Base-by-base conservation (phyloP, 1,284 basidiomycete genomes). In the Takashimella tepidaria region DNA sequence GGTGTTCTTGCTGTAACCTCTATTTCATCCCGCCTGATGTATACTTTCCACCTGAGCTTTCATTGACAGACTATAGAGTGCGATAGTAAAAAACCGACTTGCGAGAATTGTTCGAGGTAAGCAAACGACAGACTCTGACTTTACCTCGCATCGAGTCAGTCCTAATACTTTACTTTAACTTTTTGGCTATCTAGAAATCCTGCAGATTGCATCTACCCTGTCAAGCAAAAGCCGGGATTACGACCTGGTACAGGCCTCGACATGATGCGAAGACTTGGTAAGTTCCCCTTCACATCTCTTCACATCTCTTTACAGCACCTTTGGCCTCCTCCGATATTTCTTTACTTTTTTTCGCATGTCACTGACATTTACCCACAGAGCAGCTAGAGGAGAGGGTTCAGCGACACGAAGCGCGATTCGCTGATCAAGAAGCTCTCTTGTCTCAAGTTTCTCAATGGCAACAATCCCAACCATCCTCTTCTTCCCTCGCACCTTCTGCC, bases 181-280 rank as follows among this genome's bases (percentile, higher is more conserved):
- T 5, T 12, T 47, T 58, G 41, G 58, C 49, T 6, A 24, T 24
- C 13, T 48, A 72, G 70, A 50, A 67, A 63, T 25, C 69, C 70
- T 2, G 47, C 54, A 6, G 69, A 68, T 10, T 76, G 74, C 49
- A 60, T 66, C 22, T 76, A 76, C 46, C 66, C 72, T 10, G 55
- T 68, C 47, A 74, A 72, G 57, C 67, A 68, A 47, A 76, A 76
- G 55, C 75, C 75, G 1, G 75, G 75, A 1, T 53, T 76, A 24
- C 66, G 71, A 13, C 66, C 73, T 0, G 75, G 75, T 1, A 74
- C 72, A 0, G 74, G 75, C 1, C 57, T 63, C 22, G 73, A 72
- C 22, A 73, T 72, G 69, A 59, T 68, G 41, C 66, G 64, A 50
- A 59, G 74, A 4, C 54, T 76, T 20, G 72, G 71, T 72, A 47